phyloP scores from a whole-genome alignment of 441 rosid genomes.

The Adansonia madagascariensis region DNA sequence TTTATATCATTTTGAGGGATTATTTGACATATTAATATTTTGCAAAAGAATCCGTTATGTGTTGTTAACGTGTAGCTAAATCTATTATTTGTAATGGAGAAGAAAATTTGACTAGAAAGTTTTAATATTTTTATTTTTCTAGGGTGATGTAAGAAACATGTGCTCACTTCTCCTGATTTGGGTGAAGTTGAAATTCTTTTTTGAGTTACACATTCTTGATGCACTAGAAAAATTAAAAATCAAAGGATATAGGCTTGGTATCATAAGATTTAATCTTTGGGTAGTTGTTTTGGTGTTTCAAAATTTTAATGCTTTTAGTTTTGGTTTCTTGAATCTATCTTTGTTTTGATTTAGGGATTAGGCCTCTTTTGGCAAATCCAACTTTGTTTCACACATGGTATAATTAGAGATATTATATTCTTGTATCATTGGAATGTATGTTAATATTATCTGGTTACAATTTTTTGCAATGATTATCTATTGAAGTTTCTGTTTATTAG shows the following conservation, averaged over 20 bases:
- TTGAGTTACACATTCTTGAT: background rate
- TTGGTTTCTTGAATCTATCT: background rate
- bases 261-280: background rate
- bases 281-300: background rate
- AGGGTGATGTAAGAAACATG: background rate
- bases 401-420: background rate
- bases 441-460: background rate
- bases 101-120: background rate
- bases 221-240: background rate
- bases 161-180: background rate
- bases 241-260: background rate
- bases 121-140: background rate
- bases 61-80: background rate
- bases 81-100: background rate
- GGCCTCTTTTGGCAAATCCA: background rate
- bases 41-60: background rate
- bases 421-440: background rate
- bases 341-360: background rate
- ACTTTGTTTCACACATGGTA: background rate
- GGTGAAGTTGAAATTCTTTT: background rate
- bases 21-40: background rate
- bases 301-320: background rate
- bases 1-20: no score
- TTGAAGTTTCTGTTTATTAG: constrained; percentile 68
- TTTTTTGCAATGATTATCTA: constrained; percentile 56